phyloP scores from a whole-genome alignment of 768 basidiomycete genomes.

The Suillus hirtellus region DNA sequence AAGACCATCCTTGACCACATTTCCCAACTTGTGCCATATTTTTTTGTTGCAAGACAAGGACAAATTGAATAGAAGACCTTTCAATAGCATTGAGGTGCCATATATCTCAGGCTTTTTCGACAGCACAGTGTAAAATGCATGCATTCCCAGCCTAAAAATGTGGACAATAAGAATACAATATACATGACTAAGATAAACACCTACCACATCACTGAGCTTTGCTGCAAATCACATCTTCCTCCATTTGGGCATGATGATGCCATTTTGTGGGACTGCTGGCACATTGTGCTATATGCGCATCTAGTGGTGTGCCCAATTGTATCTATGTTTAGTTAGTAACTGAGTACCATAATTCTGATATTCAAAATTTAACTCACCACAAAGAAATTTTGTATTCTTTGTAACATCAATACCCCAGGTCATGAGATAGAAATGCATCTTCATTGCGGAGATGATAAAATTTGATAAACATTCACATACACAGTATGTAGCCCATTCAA shows the following conservation, averaged over 20 bases:
- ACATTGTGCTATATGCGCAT: constrained; percentile 54
- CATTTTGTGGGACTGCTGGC: constrained; percentile 43
- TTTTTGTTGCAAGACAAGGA: constrained; percentile 44
- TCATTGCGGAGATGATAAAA: constrained; percentile 80
- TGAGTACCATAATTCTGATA: neutral
- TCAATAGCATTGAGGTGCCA: constrained; percentile 40
- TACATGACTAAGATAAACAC: constrained; percentile 17
- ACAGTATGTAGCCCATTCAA: constrained; percentile 66
- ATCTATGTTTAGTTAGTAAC: constrained; percentile 45
- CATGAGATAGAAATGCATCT: constrained; percentile 80
- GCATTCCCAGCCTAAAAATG: constrained; percentile 67
- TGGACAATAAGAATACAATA: constrained; percentile 10
- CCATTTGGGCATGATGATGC: constrained; percentile 38
- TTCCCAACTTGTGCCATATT: constrained; percentile 45
- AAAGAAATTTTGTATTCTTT: constrained; percentile 51
- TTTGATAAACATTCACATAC: constrained; percentile 83
- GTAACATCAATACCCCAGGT: constrained; percentile 53
- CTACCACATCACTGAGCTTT: constrained; percentile 62
- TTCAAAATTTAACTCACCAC: constrained; percentile 41
- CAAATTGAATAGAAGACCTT: constrained; percentile 50
- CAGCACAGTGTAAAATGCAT: constrained; percentile 74
- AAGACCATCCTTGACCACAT: constrained; percentile 48
- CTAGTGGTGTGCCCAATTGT: constrained; percentile 61
- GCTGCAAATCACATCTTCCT: constrained; percentile 47
- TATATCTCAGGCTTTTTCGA: constrained; percentile 53